phyloP scores from a whole-genome alignment of 805 yeast species.

The Schizosaccharomyces osmophilus region DNA sequence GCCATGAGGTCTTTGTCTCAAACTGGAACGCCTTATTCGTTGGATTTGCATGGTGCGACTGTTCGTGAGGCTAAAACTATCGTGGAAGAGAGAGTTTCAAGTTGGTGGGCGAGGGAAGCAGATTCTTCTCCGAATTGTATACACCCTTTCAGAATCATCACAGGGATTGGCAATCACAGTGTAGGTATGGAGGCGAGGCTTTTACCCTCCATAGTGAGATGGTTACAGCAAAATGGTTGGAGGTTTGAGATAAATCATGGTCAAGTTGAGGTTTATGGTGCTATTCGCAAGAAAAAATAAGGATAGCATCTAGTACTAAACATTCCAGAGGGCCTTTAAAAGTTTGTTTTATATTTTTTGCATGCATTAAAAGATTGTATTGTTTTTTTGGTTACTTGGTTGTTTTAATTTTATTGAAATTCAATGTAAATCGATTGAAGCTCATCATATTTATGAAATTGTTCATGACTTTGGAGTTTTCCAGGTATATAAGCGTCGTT shows the following conservation, averaged over 20 bases:
- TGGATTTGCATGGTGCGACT: constrained; percentile 2
- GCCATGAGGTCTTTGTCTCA: background rate
- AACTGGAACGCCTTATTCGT: background rate
- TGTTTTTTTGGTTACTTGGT: too few species aligned
- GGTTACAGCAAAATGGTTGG: background rate
- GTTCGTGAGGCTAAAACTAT: constrained; percentile 1
- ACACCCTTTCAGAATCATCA: background rate
- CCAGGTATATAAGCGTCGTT: too few species aligned
- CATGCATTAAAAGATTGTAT: too few species aligned
- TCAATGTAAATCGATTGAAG: too few species aligned
- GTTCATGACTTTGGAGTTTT: too few species aligned
- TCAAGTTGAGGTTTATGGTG: background rate
- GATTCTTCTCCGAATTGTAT: background rate
- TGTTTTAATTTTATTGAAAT: too few species aligned
- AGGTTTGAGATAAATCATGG: background rate
- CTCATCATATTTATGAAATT: too few species aligned
- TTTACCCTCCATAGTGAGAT: background rate
- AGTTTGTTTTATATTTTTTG: too few species aligned
- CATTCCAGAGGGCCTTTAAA: too few species aligned
- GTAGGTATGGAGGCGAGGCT: background rate
- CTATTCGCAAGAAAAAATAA: background rate
- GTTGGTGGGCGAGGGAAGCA: constrained; percentile 2
- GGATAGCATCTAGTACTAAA: too few species aligned
- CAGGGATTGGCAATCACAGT: constrained; percentile 1
- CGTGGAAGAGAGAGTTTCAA: background rate